Percentiles rank a stretch among this genome's conserved stretches.
Evolutionary conservation across 148 eudicot genomes (phyloP).

Genomic region (Vaccinium corymbosum): DNA sequence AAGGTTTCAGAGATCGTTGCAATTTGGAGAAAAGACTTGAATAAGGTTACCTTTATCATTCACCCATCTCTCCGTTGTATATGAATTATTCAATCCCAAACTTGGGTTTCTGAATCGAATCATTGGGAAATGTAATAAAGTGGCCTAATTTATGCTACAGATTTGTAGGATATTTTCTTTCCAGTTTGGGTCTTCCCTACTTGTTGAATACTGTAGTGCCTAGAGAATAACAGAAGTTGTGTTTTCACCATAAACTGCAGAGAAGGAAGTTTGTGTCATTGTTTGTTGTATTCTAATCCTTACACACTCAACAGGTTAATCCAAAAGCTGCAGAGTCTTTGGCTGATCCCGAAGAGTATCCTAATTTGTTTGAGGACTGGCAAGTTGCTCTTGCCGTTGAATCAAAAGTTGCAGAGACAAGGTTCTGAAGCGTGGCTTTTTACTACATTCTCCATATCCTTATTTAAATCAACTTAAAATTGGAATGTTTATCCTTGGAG

Average conservation of each 20-base stretch:
- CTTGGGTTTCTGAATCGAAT: background rate
- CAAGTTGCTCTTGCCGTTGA: conserved; percentile 89
- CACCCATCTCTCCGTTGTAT: background rate
- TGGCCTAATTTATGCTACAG: background rate
- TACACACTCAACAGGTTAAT: conserved; percentile 50
- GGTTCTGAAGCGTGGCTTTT: conserved; percentile 37
- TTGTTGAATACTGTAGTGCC: background rate
- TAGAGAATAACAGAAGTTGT: background rate
- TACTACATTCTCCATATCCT: conserved; percentile 7
- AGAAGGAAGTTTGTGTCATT: background rate
- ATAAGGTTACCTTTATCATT: conserved; percentile 47
- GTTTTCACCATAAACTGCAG: background rate
- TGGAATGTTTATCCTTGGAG: background rate
- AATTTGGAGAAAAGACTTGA: conserved; percentile 90
- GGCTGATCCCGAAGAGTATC: conserved; percentile 94
- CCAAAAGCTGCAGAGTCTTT: conserved; percentile 93
- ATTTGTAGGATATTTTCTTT: background rate
- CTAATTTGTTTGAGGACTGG: conserved; percentile 97
- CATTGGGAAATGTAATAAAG: conserved; percentile 6
- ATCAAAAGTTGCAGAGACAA: conserved; percentile 73
- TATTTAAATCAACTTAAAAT: conserved; percentile 5
- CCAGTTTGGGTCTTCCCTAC: background rate
- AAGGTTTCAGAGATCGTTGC: conserved; percentile 88
- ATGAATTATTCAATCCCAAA: background rate
- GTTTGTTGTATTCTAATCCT: background rate